Evolutionary conservation across 768 basidiomycete species (phyloP).

Genomic region (Pleurotus pulmonarius): DNA sequence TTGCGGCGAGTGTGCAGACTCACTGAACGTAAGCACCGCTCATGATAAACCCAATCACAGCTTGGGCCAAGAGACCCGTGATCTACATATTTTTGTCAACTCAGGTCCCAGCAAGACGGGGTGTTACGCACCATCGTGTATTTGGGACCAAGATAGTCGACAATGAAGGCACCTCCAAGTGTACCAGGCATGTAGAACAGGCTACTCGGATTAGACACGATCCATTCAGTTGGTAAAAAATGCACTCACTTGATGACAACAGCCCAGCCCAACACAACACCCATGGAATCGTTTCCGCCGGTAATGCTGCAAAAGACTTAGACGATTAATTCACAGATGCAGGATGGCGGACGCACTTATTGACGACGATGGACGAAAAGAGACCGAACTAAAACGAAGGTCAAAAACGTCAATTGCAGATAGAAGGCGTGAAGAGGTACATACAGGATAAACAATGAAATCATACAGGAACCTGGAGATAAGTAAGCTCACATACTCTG

Average conservation of each 20-base stretch:
- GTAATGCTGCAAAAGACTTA: slow-evolving; percentile 45
- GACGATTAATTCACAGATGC: background rate
- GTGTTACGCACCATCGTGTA: slow-evolving; percentile 54
- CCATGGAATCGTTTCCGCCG: slow-evolving; percentile 45
- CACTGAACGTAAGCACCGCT: slow-evolving; percentile 69
- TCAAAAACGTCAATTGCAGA: too few relatives aligned
- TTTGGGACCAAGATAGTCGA: slow-evolving; percentile 76
- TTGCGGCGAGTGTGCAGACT: slow-evolving; percentile 11
- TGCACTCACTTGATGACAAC: slow-evolving; percentile 77
- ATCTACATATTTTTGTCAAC: slow-evolving; percentile 50
- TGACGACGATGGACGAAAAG: slow-evolving; percentile 74
- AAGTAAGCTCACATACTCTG: background rate
- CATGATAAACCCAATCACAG: slow-evolving; percentile 85
- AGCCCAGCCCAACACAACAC: slow-evolving; percentile 77
- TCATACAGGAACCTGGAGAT: slow-evolving; percentile 69
- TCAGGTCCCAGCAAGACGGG: background rate
- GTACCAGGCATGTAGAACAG: slow-evolving; percentile 48
- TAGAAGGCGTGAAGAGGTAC: slow-evolving; percentile 25
- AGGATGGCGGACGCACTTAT: slow-evolving; percentile 38
- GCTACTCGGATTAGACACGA: slow-evolving; percentile 11
- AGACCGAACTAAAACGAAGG: slow-evolving; percentile 59
- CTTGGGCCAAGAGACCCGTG: slow-evolving; percentile 60
- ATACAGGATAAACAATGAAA: slow-evolving; percentile 71
- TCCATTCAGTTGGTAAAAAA: too few relatives aligned
- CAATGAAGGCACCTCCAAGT: slow-evolving; percentile 67